Percentiles rank a stretch among this genome's conserved stretches.
phyloP scores from a whole-genome alignment of 768 basidiomycete species.

The Paxillus ammoniavirescens region DNA sequence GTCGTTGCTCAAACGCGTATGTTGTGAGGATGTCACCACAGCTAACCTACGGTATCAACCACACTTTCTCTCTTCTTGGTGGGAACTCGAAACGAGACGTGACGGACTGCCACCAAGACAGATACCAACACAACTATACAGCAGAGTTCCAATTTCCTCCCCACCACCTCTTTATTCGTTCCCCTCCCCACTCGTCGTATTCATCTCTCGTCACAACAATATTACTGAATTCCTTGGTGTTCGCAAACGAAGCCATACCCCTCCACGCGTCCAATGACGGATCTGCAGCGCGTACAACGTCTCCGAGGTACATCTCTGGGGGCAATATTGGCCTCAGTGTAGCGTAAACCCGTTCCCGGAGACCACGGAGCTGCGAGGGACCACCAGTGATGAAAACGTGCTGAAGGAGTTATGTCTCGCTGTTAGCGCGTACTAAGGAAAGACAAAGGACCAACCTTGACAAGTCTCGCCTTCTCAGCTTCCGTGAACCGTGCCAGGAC shows the following conservation, averaged over 20 bases:
- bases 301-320: conserved; percentile 66
- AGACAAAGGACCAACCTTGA: conserved; percentile 52
- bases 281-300: conserved; percentile 62
- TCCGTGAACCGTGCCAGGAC: conserved; percentile 72
- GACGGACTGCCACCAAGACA: no score
- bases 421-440: background rate
- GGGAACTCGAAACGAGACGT: no score
- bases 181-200: conserved; percentile 89
- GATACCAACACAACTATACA: conserved; percentile 3
- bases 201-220: conserved; percentile 72
- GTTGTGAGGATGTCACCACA: background rate
- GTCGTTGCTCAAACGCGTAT: conserved; percentile 1
- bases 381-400: conserved; percentile 90
- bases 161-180: conserved; percentile 87
- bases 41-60: background rate
- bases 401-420: conserved; percentile 36
- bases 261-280: conserved; percentile 81
- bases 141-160: conserved; percentile 81
- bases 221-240: conserved; percentile 49
- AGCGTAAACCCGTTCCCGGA: conserved; percentile 64
- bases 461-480: conserved; percentile 66
- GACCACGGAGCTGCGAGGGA: conserved; percentile 70
- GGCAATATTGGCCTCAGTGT: conserved; percentile 84
- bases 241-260: conserved; percentile 83
- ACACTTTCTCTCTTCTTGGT: no score